Evolutionary conservation across 192 early-diverging fungal species (phyloP).

Genomic region (Podila epicladia): DNA sequence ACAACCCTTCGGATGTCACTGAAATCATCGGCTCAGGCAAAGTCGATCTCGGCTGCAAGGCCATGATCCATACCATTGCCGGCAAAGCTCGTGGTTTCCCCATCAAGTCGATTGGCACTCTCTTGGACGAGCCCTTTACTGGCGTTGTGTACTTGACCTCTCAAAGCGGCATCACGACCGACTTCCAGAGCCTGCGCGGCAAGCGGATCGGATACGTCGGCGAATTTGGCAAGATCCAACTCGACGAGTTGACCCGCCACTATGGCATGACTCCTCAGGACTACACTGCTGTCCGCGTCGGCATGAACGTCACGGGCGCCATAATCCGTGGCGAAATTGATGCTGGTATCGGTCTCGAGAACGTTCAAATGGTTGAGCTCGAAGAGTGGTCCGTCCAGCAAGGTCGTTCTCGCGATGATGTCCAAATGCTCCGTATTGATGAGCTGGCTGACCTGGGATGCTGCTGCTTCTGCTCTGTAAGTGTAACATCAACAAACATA

Average conservation of each 20-base stretch:
- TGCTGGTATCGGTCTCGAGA: conserved; percentile 73
- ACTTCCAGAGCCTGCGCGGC: conserved; percentile 62
- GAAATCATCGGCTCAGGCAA: conserved; percentile 72
- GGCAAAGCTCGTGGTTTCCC: conserved; percentile 69
- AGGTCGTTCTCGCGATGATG: conserved; percentile 57
- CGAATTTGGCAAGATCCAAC: conserved; percentile 72
- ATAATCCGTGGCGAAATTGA: conserved; percentile 67
- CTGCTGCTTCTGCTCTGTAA: conserved; percentile 71
- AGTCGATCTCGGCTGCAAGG: conserved; percentile 71
- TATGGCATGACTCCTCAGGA: conserved; percentile 65
- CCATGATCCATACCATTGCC: conserved; percentile 78
- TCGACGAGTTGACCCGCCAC: conserved; percentile 64
- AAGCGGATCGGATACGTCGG: conserved; percentile 73
- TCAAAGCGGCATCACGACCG: conserved; percentile 61
- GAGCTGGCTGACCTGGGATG: conserved; percentile 72
- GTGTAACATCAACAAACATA: neutral
- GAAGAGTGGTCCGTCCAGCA: conserved; percentile 66
- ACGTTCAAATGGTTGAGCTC: conserved; percentile 69
- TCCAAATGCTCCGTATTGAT: conserved; percentile 72
- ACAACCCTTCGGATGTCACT: conserved; percentile 71
- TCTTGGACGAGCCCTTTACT: conserved; percentile 73
- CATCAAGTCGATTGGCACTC: conserved; percentile 71
- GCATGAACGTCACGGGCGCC: conserved; percentile 72
- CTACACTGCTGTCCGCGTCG: conserved; percentile 69
- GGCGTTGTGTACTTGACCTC: conserved; percentile 67